Conservation (phyloP, 1,139 yeast species). For the Pneumocystis wakefieldiae region DNA sequence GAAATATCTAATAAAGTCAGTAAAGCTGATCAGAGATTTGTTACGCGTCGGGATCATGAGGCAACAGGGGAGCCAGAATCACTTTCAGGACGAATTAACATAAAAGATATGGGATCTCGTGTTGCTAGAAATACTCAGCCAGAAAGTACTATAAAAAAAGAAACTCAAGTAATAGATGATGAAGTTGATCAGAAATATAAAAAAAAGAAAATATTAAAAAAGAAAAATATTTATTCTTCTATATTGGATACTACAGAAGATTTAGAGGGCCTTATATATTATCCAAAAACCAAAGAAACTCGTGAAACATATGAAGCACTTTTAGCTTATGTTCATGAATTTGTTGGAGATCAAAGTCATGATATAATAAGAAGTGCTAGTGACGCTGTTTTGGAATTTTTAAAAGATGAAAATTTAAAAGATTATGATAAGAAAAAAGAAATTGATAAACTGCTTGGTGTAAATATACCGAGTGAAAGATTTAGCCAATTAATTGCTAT, state of each 20-base stretch:
- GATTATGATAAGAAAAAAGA: conserved; percentile 29
- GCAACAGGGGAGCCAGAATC: conserved; percentile 52
- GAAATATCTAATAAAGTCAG: conserved; percentile 69
- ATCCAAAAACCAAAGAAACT: conserved; percentile 39
- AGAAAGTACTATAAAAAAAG: conserved; percentile 9
- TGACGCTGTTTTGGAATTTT: conserved; percentile 46
- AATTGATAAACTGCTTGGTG: conserved; percentile 37
- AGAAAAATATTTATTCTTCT: conserved; percentile 6
- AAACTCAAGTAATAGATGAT: conserved; percentile 1
- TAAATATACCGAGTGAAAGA: conserved; percentile 30
- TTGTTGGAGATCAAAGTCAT: conserved; percentile 45
- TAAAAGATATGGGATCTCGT: conserved; percentile 56
- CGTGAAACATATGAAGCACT: conserved; percentile 32
- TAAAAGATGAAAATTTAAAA: conserved; percentile 36
- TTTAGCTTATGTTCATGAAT: conserved; percentile 34
- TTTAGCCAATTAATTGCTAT: conserved; percentile 42
- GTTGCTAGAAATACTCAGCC: conserved; percentile 17
- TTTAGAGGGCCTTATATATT: conserved; percentile 33
- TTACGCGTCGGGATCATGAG: conserved; percentile 34
- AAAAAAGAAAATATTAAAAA: conserved; percentile 10
- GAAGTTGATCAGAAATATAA: conserved; percentile 9
- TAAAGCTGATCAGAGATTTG: conserved; percentile 38
- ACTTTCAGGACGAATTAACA: conserved; percentile 47
- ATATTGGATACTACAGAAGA: conserved; percentile 24
- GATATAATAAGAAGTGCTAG: conserved; percentile 41